Evolutionary conservation across 768 basidiomycete species (phyloP), one percentile per base, ranked within the genome.

Genomic region (Auricularia sp.): DNA sequence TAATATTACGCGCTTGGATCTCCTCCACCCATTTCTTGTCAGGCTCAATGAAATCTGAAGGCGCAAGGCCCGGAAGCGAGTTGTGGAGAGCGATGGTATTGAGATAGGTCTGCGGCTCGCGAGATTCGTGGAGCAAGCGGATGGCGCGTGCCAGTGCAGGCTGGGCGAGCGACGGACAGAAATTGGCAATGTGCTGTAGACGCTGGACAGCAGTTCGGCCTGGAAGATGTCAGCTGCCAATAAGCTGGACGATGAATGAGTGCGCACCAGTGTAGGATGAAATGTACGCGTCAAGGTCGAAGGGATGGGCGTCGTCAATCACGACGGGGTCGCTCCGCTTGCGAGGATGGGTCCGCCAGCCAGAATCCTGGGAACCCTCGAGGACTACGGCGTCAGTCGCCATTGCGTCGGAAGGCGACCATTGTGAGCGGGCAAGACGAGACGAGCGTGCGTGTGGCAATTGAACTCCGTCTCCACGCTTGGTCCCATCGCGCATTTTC

Each of bases 271-370:
- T 80, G 76, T 94, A 95, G 62, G 84, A 82, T 53, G 87, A 78
- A 65, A 87, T 85, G 73, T 91, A 90, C 51, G 83, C 74, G 64
- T 95, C 93, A 62, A 95, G 82, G 71, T 96, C 93, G 71, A 93
- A 94, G 3, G 93, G 91, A 71, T 93, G 91, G 0, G 81, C 80
- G 53, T 90, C 89, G 73, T 93, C 87, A 14, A 93, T 81, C 12
- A 66, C 29, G 59, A 74, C 71, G 14, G 56, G 56, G 56, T 59
- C 56, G 16, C 34, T 23, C 23, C 29, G 11, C 18, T 59, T 59
- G 23, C 56, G 56, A 4, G 56, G 23, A 14, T 59, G 56, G 34
- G 56, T n/a, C 34, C 56, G 6, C 56, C 56, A 59, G 56, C 29
- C 34, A 7, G 56, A 10, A 6, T 59, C 56, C 56, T 59, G 56